Conservation (phyloP, 2,329 filamentous ascomycete species). For the Aspergillus thermomutatus region DNA sequence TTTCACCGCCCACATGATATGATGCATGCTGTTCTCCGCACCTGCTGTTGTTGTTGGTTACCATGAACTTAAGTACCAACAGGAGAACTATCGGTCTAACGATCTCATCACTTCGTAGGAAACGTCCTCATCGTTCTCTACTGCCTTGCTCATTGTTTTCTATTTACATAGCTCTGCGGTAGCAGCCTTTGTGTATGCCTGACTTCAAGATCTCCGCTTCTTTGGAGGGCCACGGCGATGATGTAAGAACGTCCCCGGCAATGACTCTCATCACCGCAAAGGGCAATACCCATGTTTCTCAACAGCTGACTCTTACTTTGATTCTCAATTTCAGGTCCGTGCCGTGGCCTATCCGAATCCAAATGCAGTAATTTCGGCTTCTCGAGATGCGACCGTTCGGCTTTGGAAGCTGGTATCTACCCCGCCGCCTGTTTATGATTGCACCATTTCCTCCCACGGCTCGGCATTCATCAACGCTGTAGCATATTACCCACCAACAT, state of each 20-base stretch:
- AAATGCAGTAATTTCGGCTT: conserved; percentile 75
- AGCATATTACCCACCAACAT: conserved; percentile 68
- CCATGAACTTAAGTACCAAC: conserved; percentile 13
- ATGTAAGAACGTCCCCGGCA: conserved; percentile 60
- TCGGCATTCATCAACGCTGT: conserved; percentile 85
- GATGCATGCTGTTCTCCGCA: conserved; percentile 15
- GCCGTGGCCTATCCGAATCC: conserved; percentile 74
- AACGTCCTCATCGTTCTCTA: background rate
- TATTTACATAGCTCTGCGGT: background rate
- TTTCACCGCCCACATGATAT: conserved; percentile 33
- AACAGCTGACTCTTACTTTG: conserved; percentile 59
- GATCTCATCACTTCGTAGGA: background rate
- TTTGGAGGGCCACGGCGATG: conserved; percentile 83
- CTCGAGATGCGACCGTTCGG: conserved; percentile 85
- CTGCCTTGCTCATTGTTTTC: background rate
- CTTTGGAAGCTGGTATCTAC: conserved; percentile 71
- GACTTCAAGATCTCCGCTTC: conserved; percentile 93
- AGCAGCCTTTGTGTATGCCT: conserved; percentile 54
- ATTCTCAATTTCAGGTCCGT: conserved; percentile 65
- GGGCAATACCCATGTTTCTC: conserved; percentile 11
- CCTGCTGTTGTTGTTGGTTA: conserved; percentile 20
- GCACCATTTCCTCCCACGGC: conserved; percentile 73
- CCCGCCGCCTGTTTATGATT: conserved; percentile 69
- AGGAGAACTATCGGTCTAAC: conserved; percentile 8
- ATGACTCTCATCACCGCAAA: conserved; percentile 12